Evolutionary conservation across 495 filamentous ascomycete genomes (phyloP).

Genomic region (Glutinoglossum americanum): DNA sequence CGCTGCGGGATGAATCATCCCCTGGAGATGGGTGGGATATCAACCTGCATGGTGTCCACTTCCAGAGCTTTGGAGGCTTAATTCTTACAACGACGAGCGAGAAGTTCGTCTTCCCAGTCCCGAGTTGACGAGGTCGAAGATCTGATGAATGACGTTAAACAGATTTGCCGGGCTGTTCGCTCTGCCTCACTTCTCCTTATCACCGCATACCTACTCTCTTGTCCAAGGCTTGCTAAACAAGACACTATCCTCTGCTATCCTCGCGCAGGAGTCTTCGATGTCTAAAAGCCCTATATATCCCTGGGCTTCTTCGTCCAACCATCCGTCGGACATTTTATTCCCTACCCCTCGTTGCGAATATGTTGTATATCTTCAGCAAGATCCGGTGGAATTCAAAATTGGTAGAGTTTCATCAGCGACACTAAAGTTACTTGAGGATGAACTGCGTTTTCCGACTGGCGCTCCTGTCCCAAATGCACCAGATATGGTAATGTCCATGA

Average conservation of each 20-base stretch:
- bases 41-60: constrained; percentile 63
- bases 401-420: constrained; percentile 9
- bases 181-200: constrained; percentile 61
- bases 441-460: constrained; percentile 69
- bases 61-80: constrained; percentile 49
- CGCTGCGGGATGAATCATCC: constrained; percentile 45
- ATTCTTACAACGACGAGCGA: constrained; percentile 74
- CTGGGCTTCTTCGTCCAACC: constrained; percentile 40
- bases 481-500: constrained; percentile 54
- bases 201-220: constrained; percentile 38
- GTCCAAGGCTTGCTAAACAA: constrained; percentile 45
- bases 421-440: constrained; percentile 53
- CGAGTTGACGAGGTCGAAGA: not conserved
- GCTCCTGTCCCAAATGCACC: constrained; percentile 47
- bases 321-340: constrained; percentile 31
- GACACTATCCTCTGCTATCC: constrained; percentile 44
- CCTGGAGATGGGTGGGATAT: constrained; percentile 53
- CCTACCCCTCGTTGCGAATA: constrained; percentile 66
- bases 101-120: constrained; percentile 26
- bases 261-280: constrained; percentile 29
- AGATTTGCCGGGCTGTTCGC: constrained; percentile 68
- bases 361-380: constrained; percentile 69
- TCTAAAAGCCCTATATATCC: constrained; percentile 26
- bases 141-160: not conserved
- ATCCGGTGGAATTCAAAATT: constrained; percentile 23